A percentile compares a stretch with the other conserved stretches of the same genome.
Conservation (phyloP, 192 early-diverging fungal species). For the Glomus cerebriforme region DNA sequence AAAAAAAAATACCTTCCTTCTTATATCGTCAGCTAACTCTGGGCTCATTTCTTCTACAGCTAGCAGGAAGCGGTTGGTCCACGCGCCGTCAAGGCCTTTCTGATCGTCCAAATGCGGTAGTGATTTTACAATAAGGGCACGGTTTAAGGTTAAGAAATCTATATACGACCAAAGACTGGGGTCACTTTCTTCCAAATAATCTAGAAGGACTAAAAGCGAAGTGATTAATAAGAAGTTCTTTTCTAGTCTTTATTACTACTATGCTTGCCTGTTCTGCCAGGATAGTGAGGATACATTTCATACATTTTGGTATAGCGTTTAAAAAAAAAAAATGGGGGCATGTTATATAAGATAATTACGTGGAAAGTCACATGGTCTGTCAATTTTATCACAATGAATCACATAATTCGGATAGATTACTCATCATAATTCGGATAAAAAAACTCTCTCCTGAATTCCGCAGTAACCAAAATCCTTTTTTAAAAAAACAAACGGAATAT, state of each 20-base stretch:
- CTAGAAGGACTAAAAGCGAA: conserved; percentile 11
- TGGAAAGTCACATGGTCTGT: too few species aligned
- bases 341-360: too few species aligned
- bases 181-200: conserved; percentile 8
- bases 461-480: too few species aligned
- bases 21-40: not conserved
- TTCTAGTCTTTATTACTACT: not conserved
- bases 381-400: too few species aligned
- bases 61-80: not conserved
- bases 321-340: too few species aligned
- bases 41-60: not conserved
- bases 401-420: too few species aligned
- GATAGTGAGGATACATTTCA: too few species aligned
- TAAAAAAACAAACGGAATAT: too few species aligned
- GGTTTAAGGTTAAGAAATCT: conserved; percentile 15
- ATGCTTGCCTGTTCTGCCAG: too few species aligned
- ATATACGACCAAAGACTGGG: not conserved
- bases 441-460: too few species aligned
- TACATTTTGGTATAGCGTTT: too few species aligned
- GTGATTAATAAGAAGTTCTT: not conserved
- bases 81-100: not conserved
- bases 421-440: too few species aligned
- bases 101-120: not conserved
- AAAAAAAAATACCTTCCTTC: conserved; percentile 5
- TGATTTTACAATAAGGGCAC: conserved; percentile 4